Base-by-base conservation (phyloP, 352 stramenopile species). In the Phytopythium chamaehyphon region DNA sequence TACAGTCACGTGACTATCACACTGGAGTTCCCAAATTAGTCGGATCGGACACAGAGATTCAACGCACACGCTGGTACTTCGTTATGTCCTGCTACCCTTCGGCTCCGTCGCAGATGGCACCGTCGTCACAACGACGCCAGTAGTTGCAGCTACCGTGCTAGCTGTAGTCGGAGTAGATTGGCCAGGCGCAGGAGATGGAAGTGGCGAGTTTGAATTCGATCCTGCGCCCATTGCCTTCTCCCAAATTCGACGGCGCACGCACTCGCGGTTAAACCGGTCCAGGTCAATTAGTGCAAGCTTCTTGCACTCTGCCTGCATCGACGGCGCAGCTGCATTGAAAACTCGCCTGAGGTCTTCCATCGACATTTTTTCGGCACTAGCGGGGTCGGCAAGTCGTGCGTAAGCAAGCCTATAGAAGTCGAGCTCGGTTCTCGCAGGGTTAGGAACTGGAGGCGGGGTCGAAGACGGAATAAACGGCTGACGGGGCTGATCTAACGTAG, bases 181-280 rank as follows among this genome's bases (percentile, higher is more conserved):
- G 5, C 9, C 28, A 33, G 28, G 28, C 28, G 28, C 31, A 18
- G 45, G 18, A 11, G 28, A 51, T 19, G 19, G 2, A 3, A 51
- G 45, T 14, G 45, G 45, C n/a, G n/a, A 40, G 28, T 51, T 51
- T 24, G 28, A 31, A 2, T 18, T 18, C 12, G 28, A 51, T n/a
- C 15, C 45, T 12, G 33, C 14, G 6, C 55, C 59, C 51, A 71
- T 73, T 8, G 76, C 69, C 37, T 86, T 88, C 43, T 86, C 64
- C 71, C 73, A 83, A 28, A 86, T 69, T n/a, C 72, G 70, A 8
- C 64, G 53, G 14, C 77, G 77, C 22, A 88, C 59, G 28, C 77
- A 67, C 43, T 86, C 74, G 38, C 72, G 72, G 37, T 88, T 77
- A 49, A 75, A 88, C 15, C 77, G 74, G 24, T 84, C 72, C 22